A percentile compares a stretch with the other conserved stretches of the same genome.
Conservation (phyloP, 1,284 basidiomycete species). For the Irpex sp. region DNA sequence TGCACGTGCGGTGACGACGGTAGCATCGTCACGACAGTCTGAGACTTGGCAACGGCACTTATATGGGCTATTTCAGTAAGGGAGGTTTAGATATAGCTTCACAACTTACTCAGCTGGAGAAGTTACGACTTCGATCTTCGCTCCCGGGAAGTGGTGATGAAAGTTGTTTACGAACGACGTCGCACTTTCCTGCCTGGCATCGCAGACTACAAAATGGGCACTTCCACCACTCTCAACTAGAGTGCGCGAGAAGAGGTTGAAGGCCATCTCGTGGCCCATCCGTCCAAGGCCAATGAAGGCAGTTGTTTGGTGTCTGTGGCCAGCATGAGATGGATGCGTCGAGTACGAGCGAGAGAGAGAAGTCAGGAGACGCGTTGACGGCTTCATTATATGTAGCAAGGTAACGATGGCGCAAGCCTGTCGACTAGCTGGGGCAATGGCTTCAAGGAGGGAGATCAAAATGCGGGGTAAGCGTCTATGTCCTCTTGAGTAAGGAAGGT, state of each 20-base stretch:
- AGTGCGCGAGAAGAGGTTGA: conserved; percentile 74
- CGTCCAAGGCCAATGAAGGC: conserved; percentile 80
- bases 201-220: conserved; percentile 70
- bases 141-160: conserved; percentile 49
- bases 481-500: too few species aligned
- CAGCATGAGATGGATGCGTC: conserved; percentile 7
- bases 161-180: conserved; percentile 55
- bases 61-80: conserved; percentile 10
- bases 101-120: conserved; percentile 67
- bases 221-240: conserved; percentile 35
- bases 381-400: conserved; percentile 16
- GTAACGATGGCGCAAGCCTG: too few species aligned
- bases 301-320: conserved; percentile 46
- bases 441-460: not conserved
- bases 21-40: conserved; percentile 80
- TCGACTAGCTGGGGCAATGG: too few species aligned
- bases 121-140: conserved; percentile 50
- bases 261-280: conserved; percentile 85
- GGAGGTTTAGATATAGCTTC: not conserved
- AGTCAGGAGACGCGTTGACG: conserved; percentile 22
- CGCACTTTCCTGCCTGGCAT: conserved; percentile 63
- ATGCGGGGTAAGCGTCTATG: not conserved
- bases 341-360: conserved; percentile 15
- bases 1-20: conserved; percentile 83
- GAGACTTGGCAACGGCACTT: conserved; percentile 61